Evolutionary conservation across 345 rosid genomes (phyloP).

Genomic region (Eutrema heterophyllum): DNA sequence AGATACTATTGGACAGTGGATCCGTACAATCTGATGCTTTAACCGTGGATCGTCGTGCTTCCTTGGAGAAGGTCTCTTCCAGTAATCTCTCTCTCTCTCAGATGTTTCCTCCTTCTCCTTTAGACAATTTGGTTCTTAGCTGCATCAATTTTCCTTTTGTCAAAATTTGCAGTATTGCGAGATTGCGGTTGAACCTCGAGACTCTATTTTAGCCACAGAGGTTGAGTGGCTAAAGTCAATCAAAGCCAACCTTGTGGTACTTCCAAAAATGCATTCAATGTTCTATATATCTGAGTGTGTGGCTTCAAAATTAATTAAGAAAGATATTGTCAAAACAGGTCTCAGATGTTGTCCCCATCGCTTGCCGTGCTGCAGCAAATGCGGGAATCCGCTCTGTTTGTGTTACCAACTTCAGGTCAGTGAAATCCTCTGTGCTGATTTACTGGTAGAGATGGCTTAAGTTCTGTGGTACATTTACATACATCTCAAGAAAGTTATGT

Average conservation of each 20-base stretch:
- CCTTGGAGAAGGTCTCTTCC: conserved; percentile 69
- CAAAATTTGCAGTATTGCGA: conserved; percentile 21
- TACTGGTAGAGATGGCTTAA: neutral
- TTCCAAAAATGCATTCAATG: neutral
- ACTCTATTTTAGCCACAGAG: conserved; percentile 70
- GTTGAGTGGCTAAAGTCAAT: conserved; percentile 81
- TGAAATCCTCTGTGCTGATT: neutral
- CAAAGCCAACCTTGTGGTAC: conserved; percentile 82
- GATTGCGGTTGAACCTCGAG: conserved; percentile 80
- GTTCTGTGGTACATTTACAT: neutral
- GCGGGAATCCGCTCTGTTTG: conserved; percentile 93
- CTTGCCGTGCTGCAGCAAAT: conserved; percentile 88
- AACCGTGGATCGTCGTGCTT: conserved; percentile 90
- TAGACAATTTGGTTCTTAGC: neutral
- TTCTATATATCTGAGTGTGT: neutral
- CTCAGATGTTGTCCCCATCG: conserved; percentile 93
- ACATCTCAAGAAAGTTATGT: neutral
- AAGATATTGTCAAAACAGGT: conserved; percentile 38
- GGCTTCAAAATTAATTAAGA: neutral
- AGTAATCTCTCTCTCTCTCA: neutral
- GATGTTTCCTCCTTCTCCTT: neutral
- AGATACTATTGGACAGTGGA: conserved; percentile 83
- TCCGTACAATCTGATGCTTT: conserved; percentile 94
- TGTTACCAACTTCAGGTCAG: conserved; percentile 83
- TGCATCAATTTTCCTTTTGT: neutral